A percentile compares a stretch with the other conserved stretches of the same genome.
These are phyloP conservation scores for Neospermospora avenae DNA, from an alignment of 2,329 filamentous ascomycete genomes.

Conservation along the genomic window DNA sequence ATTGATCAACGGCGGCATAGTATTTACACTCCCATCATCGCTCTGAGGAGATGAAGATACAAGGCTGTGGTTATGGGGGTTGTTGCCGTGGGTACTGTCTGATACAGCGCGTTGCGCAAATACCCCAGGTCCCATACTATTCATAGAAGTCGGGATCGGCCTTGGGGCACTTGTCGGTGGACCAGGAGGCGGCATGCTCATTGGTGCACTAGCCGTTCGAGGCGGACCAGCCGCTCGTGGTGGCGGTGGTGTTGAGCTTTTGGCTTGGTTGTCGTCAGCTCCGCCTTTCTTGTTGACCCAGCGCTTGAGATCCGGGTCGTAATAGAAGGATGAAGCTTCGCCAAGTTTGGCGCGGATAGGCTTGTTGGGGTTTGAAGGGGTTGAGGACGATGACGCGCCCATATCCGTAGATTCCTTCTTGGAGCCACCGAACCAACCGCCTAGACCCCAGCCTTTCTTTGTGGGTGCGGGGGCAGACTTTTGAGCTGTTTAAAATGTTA, in stretches of 20 bases:
- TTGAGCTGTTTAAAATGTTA: constrained; percentile 49
- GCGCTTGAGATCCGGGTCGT: constrained; percentile 92
- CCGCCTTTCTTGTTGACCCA: constrained; percentile 95
- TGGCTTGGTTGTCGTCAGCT: constrained; percentile 56
- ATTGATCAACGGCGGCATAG: constrained; percentile 26
- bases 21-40: neutral
- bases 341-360: constrained; percentile 92
- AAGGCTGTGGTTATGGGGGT: neutral
- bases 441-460: constrained; percentile 76
- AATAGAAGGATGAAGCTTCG: constrained; percentile 89
- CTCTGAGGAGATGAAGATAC: neutral
- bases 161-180: constrained; percentile 5
- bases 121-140: neutral
- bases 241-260: constrained; percentile 73
- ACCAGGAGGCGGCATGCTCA: neutral
- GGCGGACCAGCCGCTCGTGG: constrained; percentile 55
- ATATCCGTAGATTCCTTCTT: constrained; percentile 52
- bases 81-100: neutral
- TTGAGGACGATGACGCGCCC: constrained; percentile 22
- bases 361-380: constrained; percentile 45
- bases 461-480: constrained; percentile 49
- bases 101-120: constrained; percentile 11
- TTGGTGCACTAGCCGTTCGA: constrained; percentile 30
- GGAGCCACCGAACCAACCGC: constrained; percentile 75
- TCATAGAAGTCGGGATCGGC: neutral